These are phyloP conservation scores for Cladorrhinum sp. DNA, from an alignment of 2,329 filamentous ascomycete species.

Conservation along the genomic window DNA sequence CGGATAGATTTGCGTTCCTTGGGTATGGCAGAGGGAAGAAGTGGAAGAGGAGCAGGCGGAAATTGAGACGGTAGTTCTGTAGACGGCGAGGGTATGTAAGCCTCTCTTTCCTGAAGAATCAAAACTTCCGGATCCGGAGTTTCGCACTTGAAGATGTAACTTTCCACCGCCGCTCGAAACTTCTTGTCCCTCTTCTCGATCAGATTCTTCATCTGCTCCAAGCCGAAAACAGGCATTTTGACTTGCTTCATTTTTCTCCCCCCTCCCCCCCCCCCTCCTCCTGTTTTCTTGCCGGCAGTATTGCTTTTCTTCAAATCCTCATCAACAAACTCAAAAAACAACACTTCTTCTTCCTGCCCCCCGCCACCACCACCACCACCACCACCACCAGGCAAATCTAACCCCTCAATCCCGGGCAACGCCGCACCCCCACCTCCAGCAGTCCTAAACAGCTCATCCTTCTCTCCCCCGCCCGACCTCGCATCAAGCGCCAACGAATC, in stretches of 20 bases:
- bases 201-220: constrained; percentile 83
- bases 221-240: constrained; percentile 88
- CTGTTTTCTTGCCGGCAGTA: too few species aligned
- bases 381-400: neutral
- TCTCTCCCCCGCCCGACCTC: constrained; percentile 62
- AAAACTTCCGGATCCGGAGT: constrained; percentile 65
- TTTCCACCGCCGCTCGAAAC: constrained; percentile 73
- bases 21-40: constrained; percentile 70
- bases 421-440: neutral
- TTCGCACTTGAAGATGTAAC: constrained; percentile 72
- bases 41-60: neutral
- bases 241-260: constrained; percentile 71
- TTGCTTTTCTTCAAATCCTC: constrained; percentile 71
- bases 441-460: constrained; percentile 62
- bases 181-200: constrained; percentile 88
- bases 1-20: constrained; percentile 74
- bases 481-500: constrained; percentile 76
- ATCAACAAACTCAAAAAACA: constrained; percentile 91
- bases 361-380: too few species aligned
- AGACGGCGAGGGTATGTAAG: constrained; percentile 60
- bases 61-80: neutral
- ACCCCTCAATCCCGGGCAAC: neutral
- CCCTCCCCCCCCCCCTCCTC: constrained; percentile 52
- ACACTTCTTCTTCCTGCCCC: constrained; percentile 61
- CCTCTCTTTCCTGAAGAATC: constrained; percentile 56